Conservation (phyloP, 163 green algal species). For the Chlamydomonas reinhardtii region DNA sequence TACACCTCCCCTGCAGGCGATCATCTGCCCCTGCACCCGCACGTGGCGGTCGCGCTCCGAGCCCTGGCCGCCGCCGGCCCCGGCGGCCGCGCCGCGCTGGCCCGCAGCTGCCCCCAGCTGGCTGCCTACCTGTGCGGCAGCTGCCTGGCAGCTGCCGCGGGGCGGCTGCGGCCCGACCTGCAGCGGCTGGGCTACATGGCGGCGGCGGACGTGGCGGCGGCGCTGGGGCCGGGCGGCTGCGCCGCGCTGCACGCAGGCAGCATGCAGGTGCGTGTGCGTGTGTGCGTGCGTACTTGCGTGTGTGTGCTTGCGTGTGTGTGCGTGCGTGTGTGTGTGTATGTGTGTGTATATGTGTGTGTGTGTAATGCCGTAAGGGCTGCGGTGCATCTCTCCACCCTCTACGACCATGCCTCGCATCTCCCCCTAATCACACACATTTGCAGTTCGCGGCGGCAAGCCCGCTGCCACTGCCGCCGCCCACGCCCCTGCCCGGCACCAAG, state of each 20-base stretch:
- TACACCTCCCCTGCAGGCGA: neutral
- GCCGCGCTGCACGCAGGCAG: constrained; percentile 7
- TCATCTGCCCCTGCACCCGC: constrained; percentile 10
- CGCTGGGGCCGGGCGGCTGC: neutral
- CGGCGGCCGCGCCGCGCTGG: neutral
- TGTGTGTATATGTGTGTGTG: no score
- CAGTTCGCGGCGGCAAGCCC: constrained; percentile 30
- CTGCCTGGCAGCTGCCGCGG: neutral
- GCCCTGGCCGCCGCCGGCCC: neutral
- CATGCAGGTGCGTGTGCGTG: constrained; percentile 44
- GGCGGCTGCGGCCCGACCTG: neutral
- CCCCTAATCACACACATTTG: neutral
- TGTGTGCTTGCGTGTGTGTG: neutral
- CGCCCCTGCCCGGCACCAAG: neutral
- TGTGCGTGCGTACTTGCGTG: no score
- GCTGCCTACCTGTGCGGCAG: neutral
- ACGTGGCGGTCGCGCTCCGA: neutral
- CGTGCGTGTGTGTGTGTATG: no score
- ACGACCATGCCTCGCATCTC: no score
- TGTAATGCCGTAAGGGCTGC: no score
- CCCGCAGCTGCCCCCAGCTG: neutral
- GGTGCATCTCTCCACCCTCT: no score
- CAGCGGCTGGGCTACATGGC: neutral
- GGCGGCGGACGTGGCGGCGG: constrained; percentile 29
- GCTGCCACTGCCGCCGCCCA: neutral